Percentiles rank a stretch among this genome's conserved stretches.
Evolutionary conservation across 2,329 filamentous ascomycete genomes (phyloP).

Genomic region (Trichoderma sp.): DNA sequence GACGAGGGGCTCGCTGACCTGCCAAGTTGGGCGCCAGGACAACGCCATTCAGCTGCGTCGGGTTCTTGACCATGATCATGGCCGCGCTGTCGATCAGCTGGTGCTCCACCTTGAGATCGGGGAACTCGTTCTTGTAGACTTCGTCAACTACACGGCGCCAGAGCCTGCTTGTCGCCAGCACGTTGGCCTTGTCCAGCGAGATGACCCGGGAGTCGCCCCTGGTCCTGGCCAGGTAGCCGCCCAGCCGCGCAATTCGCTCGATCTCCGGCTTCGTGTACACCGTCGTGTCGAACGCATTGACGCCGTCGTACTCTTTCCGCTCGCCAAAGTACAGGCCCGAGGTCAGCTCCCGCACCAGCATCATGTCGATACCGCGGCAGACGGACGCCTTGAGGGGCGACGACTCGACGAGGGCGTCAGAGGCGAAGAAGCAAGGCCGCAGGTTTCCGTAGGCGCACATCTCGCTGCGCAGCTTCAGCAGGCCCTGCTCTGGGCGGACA

Average conservation of each 20-base stretch:
- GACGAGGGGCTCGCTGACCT: too few relatives aligned
- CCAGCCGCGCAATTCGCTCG: too few relatives aligned
- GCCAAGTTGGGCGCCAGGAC: too few relatives aligned
- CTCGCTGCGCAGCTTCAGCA: conserved; percentile 89
- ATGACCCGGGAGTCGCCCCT: too few relatives aligned
- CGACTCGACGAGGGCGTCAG: conserved; percentile 76
- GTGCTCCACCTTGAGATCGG: conserved; percentile 78
- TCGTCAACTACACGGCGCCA: conserved; percentile 52
- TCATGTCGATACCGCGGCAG: conserved; percentile 55
- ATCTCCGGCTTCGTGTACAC: too few relatives aligned
- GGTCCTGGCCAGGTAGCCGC: too few relatives aligned
- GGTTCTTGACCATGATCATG: conserved; percentile 97
- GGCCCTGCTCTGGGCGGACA: conserved; percentile 88
- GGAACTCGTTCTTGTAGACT: conserved; percentile 60
- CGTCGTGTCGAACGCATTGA: too few relatives aligned
- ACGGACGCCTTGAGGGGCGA: conserved; percentile 76
- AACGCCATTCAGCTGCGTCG: conserved; percentile 78
- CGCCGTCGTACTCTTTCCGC: too few relatives aligned
- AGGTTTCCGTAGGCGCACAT: conserved; percentile 94
- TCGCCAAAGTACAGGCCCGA: too few relatives aligned
- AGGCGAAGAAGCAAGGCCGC: conserved; percentile 92
- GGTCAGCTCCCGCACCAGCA: too few relatives aligned
- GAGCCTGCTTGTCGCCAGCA: conserved; percentile 83
- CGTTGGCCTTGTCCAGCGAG: conserved; percentile 87
- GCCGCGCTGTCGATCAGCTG: conserved; percentile 96